Conservation (phyloP, 2,329 filamentous ascomycete genomes). For the Alternaria postmessia region DNA sequence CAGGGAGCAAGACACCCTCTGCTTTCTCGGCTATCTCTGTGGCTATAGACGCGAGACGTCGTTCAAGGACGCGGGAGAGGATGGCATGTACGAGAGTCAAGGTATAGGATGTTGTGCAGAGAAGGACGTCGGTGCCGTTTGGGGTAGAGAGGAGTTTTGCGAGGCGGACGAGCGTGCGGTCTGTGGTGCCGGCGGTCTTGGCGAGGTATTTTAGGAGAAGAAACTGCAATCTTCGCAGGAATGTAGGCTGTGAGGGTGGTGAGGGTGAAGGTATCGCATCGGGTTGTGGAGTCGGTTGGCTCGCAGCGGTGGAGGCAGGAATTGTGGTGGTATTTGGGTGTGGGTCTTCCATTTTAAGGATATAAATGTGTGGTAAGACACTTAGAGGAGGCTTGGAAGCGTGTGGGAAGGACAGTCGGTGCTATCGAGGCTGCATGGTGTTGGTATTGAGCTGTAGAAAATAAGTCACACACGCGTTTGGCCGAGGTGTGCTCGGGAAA, state of each 20-base stretch:
- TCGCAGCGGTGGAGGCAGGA: slow-evolving; percentile 22
- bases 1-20: slow-evolving; percentile 50
- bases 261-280: slow-evolving; percentile 16
- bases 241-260: slow-evolving; percentile 12
- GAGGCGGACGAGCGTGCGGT: slow-evolving; percentile 46
- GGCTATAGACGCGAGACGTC: slow-evolving; percentile 47
- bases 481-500: slow-evolving; percentile 19
- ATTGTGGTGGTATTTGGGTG: slow-evolving; percentile 34
- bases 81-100: slow-evolving; percentile 53
- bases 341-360: slow-evolving; percentile 25
- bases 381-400: neutral
- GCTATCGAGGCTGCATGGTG: slow-evolving; percentile 12
- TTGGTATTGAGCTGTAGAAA: neutral
- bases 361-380: neutral
- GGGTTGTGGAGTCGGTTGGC: slow-evolving; percentile 15
- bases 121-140: slow-evolving; percentile 50
- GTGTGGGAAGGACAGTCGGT: neutral
- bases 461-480: slow-evolving; percentile 7
- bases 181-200: slow-evolving; percentile 35
- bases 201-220: slow-evolving; percentile 27
- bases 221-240: slow-evolving; percentile 25
- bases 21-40: slow-evolving; percentile 50
- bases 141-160: slow-evolving; percentile 51
- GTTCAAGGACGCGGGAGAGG: slow-evolving; percentile 49
- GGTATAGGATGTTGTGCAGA: slow-evolving; percentile 56